phyloP scores from a whole-genome alignment of 2,329 filamentous ascomycete genomes.

The Neurospora crassa region DNA sequence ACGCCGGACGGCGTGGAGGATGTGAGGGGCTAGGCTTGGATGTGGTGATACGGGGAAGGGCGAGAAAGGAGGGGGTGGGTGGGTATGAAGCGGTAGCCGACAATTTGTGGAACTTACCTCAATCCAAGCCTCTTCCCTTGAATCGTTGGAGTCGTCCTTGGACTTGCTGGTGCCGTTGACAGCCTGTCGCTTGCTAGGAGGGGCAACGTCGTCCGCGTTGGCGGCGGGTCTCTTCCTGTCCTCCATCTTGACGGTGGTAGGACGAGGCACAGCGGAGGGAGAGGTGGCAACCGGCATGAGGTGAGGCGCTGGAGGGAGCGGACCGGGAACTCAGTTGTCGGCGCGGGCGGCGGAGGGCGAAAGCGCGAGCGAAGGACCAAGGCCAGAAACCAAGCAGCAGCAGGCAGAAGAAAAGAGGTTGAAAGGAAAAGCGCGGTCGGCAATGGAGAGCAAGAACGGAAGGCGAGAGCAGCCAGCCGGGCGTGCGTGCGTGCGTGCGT shows the following conservation, averaged over 20 bases:
- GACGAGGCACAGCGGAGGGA: constrained; percentile 59
- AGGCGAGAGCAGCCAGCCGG: constrained; percentile 4
- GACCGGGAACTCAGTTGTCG: constrained; percentile 8
- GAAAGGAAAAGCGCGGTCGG: constrained; percentile 8
- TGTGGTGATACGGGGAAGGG: constrained; percentile 7
- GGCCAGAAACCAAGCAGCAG: constrained; percentile 1
- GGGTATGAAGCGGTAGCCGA: constrained; percentile 9
- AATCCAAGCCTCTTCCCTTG: constrained; percentile 52
- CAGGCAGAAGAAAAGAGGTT: constrained; percentile 13
- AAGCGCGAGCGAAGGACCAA: background rate
- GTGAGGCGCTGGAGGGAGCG: constrained; percentile 34
- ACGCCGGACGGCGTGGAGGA: background rate
- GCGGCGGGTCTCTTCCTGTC: constrained; percentile 94
- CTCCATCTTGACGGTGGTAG: constrained; percentile 93
- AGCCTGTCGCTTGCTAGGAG: constrained; percentile 85
- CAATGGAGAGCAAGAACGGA: constrained; percentile 9
- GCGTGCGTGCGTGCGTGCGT: background rate
- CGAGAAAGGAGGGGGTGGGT: constrained; percentile 6
- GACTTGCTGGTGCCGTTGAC: constrained; percentile 63
- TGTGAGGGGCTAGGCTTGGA: constrained; percentile 4
- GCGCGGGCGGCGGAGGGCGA: background rate
- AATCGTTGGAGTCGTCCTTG: constrained; percentile 45
- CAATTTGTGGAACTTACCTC: constrained; percentile 49
- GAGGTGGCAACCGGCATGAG: constrained; percentile 84
- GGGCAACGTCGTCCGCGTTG: constrained; percentile 73